phyloP scores from a whole-genome alignment of 371 early-diverging fungal genomes.

The Choanephora cucurbitarum region DNA sequence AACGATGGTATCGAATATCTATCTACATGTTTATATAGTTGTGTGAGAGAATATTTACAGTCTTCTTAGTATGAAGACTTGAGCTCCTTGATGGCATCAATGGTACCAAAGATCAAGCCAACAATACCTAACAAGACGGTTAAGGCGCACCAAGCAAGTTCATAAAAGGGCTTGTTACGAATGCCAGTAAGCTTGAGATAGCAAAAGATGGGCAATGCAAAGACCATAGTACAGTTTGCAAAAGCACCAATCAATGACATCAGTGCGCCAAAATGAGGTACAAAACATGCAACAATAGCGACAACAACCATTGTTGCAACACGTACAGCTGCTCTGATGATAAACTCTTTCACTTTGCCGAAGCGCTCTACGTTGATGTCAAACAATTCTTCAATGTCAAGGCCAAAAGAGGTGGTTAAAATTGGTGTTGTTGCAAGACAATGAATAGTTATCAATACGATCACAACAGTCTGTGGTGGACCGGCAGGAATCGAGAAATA shows the following conservation, averaged over 20 bases:
- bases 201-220: constrained; percentile 82
- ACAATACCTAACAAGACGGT: constrained; percentile 68
- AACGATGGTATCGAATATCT: background rate
- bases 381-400: constrained; percentile 61
- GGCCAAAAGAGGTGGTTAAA: constrained; percentile 73
- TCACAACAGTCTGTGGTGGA: constrained; percentile 54
- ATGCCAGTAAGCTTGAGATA: constrained; percentile 77
- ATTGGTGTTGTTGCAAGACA: constrained; percentile 81
- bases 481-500: constrained; percentile 72
- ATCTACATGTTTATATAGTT: background rate
- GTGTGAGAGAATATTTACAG: constrained; percentile 29
- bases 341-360: constrained; percentile 28
- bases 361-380: constrained; percentile 50
- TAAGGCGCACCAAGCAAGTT: constrained; percentile 59
- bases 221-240: constrained; percentile 76
- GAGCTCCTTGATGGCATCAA: constrained; percentile 62
- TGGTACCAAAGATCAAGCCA: constrained; percentile 76
- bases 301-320: constrained; percentile 28
- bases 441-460: constrained; percentile 77
- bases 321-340: constrained; percentile 20
- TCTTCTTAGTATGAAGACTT: constrained; percentile 32
- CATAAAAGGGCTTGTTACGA: constrained; percentile 54
- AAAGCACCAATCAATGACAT: constrained; percentile 85
- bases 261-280: constrained; percentile 81
- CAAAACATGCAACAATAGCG: constrained; percentile 63